These are phyloP conservation scores for Reutealis trisperma DNA, from an alignment of 345 rosid species.

Conservation along the genomic window DNA sequence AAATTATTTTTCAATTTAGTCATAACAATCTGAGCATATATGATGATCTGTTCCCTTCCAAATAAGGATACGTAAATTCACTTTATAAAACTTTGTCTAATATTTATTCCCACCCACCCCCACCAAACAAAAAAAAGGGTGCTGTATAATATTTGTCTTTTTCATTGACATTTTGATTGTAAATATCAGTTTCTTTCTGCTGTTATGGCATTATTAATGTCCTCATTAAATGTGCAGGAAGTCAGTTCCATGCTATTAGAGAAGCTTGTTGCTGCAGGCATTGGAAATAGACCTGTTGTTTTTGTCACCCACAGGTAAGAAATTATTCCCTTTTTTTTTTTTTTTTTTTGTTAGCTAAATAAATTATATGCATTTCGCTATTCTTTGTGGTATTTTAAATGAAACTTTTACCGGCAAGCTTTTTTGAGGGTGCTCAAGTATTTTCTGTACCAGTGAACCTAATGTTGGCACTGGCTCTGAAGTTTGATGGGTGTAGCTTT, in stretches of 20 bases:
- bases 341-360: background rate
- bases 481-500: background rate
- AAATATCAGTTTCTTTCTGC: background rate
- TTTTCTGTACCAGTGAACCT: too few species aligned
- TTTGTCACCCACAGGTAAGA: slow-evolving; percentile 94
- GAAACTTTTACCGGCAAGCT: too few species aligned
- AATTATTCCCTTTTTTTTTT: background rate
- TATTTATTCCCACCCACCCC: background rate
- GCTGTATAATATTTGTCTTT: background rate
- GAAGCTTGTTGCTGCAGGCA: slow-evolving; percentile 87
- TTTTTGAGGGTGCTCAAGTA: background rate
- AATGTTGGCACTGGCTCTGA: background rate
- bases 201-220: background rate
- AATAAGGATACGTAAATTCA: background rate
- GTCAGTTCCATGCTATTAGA: slow-evolving; percentile 78
- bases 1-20: background rate
- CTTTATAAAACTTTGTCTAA: background rate
- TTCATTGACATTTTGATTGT: background rate
- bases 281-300: slow-evolving; percentile 92
- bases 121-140: too few species aligned
- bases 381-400: too few species aligned
- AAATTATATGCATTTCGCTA: background rate
- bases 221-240: slow-evolving; percentile 56
- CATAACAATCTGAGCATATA: background rate
- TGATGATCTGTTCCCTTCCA: background rate